A percentile compares a stretch with the other conserved stretches of the same genome.
phyloP scores from a whole-genome alignment of 2,329 filamentous ascomycete species.

The Westerdykella aurantiaca region DNA sequence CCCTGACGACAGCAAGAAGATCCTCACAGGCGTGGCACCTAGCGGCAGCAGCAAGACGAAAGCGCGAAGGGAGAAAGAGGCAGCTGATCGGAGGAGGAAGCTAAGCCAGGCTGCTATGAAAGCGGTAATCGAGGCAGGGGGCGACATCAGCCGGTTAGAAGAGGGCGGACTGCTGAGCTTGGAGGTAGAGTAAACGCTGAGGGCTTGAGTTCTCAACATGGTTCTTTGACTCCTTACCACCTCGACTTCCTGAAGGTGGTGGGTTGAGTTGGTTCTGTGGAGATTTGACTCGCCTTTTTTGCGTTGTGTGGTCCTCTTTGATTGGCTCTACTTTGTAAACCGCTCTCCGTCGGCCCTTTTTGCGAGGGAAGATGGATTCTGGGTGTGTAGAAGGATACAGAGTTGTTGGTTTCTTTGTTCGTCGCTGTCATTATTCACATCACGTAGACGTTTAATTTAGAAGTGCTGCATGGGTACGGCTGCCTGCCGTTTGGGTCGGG shows the following conservation, averaged over 20 bases:
- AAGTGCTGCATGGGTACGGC: not conserved
- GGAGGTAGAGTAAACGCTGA: constrained; percentile 8
- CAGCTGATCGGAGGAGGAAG: constrained; percentile 65
- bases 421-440: no score
- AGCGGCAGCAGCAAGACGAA: constrained; percentile 92
- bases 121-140: constrained; percentile 65
- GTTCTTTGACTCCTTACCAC: not conserved
- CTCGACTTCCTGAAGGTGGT: not conserved
- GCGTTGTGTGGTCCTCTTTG: not conserved
- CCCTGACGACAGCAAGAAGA: constrained; percentile 66
- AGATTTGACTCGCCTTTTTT: constrained; percentile 1
- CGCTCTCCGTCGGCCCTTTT: no score
- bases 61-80: constrained; percentile 83
- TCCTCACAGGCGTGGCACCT: constrained; percentile 86
- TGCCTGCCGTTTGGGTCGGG: not conserved
- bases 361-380: no score
- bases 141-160: constrained; percentile 49
- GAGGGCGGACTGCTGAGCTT: constrained; percentile 36
- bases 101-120: constrained; percentile 63
- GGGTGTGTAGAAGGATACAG: no score
- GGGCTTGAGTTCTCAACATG: constrained; percentile 1
- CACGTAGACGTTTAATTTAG: no score
- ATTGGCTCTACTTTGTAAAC: not conserved
- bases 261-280: constrained; percentile 3
- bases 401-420: no score